Percentiles rank a stretch among this genome's conserved stretches.
Evolutionary conservation across 371 early-diverging fungal genomes (phyloP).

Genomic region (Coemansia sp.): DNA sequence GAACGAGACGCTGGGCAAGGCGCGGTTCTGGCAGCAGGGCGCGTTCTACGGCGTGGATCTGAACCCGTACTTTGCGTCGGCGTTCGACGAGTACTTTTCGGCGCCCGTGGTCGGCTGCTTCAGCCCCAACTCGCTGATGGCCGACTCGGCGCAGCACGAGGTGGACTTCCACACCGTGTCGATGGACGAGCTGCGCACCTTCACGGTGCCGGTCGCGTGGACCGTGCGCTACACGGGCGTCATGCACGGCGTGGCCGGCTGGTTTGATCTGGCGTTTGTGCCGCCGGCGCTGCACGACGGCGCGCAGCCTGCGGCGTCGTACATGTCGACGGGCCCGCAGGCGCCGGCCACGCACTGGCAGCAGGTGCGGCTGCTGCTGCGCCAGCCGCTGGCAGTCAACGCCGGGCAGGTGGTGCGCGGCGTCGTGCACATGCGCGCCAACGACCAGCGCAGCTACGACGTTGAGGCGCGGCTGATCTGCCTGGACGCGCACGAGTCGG

Average conservation of each 20-base stretch:
- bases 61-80: constrained; percentile 68
- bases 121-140: constrained; percentile 80
- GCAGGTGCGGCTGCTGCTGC: constrained; percentile 91
- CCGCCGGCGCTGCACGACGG: constrained; percentile 48
- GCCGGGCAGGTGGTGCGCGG: constrained; percentile 82
- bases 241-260: constrained; percentile 94
- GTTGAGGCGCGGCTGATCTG: constrained; percentile 67
- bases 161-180: constrained; percentile 86
- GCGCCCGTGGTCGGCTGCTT: constrained; percentile 94
- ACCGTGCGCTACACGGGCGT: constrained; percentile 80
- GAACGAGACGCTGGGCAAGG: constrained; percentile 92
- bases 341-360: constrained; percentile 97
- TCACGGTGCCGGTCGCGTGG: constrained; percentile 86
- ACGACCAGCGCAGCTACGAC: constrained; percentile 89
- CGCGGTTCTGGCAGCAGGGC: constrained; percentile 82
- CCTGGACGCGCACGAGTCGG: constrained; percentile 31
- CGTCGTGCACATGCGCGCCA: constrained; percentile 81
- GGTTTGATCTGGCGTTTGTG: constrained; percentile 92
- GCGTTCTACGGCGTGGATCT: constrained; percentile 94
- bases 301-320: constrained; percentile 46
- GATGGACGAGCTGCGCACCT: constrained; percentile 70
- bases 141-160: constrained; percentile 51
- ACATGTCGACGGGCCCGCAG: constrained; percentile 79
- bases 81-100: constrained; percentile 49
- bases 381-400: constrained; percentile 94